phyloP scores from a whole-genome alignment of 1,139 yeast species.

The Zygotorulaspora mrakii region DNA sequence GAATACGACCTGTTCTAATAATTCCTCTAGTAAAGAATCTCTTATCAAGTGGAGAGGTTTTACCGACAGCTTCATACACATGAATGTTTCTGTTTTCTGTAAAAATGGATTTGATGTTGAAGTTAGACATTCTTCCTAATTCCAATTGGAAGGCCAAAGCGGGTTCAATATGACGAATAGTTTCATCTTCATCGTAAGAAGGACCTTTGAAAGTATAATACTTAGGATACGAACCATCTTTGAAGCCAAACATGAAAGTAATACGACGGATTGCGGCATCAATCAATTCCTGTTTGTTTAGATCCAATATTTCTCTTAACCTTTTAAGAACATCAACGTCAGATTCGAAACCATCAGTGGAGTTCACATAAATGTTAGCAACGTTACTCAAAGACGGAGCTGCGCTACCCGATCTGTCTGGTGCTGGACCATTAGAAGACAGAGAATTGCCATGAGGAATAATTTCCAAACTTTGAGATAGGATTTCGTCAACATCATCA shows the following conservation, averaged over 20 bases:
- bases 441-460: constrained; percentile 47
- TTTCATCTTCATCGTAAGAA: constrained; percentile 73
- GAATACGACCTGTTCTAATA: constrained; percentile 90
- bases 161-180: constrained; percentile 96
- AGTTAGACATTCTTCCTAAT: constrained; percentile 88
- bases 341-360: constrained; percentile 65
- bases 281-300: constrained; percentile 64
- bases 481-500: constrained; percentile 84
- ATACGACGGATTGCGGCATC: constrained; percentile 82
- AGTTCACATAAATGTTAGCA: constrained; percentile 71
- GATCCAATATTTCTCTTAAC: constrained; percentile 62
- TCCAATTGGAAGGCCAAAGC: constrained; percentile 97
- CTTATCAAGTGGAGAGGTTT: constrained; percentile 89
- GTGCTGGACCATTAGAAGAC: constrained; percentile 41
- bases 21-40: constrained; percentile 96
- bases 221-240: constrained; percentile 84
- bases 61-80: constrained; percentile 94
- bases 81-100: constrained; percentile 97
- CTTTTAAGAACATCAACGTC: constrained; percentile 67
- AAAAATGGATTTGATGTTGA: constrained; percentile 89
- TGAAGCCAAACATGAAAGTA: constrained; percentile 82
- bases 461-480: constrained; percentile 70
- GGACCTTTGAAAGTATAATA: constrained; percentile 95
- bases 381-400: constrained; percentile 59
- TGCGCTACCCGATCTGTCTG: constrained; percentile 43